Base-by-base conservation (phyloP, 1,284 basidiomycete species). In the Boletus coffeatus region DNA sequence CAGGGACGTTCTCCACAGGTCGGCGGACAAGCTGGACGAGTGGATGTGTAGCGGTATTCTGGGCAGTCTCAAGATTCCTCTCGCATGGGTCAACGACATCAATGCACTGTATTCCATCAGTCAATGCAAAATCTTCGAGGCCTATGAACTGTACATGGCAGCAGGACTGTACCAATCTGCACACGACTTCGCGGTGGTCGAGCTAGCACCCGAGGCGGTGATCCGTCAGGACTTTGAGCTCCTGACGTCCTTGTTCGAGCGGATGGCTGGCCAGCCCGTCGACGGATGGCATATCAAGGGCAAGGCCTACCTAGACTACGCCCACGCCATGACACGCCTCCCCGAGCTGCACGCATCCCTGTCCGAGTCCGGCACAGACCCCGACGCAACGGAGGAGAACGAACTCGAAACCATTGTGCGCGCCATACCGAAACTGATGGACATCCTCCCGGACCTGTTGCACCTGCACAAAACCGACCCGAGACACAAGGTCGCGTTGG, bases 121-220 rank as follows among this genome's bases (percentile, higher is more conserved):
- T 65, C 74, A 79, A 56, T 86, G 88, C 61, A 79, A 91, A 53
- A 73, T 90, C 1, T 97, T 85, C 73, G 79, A 81, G 1, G 93
- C 94, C 46, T 98, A 92, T 74, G 83, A 91, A 63, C 78, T 89
- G 52, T 91, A 92, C 71, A 78, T 94, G 56, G 74, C 83, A 29
- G 93, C 94, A 1, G 84, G 85, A 18, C 74, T 87, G 48, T 88
- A 85, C 68, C 83, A 87, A 56, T 78, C 83, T 6, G 95, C 96
- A 1, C 95, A 98, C 73, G 84, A 87, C 50, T 79, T 97, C 25
- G 92, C 92, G 1, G 81, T 94, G 36, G 76, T 81, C 6, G 87
- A 94, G 66, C 83, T 99, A n/a, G 93, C 93, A 8, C 93, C 94
- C 1, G 96, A 98, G 69, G 93, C 91, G 0, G 81, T 98, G 60